Evolutionary conservation across 108 stramenopile species (phyloP), one percentile per base, ranked within the genome.

Genomic region (Chaetoceros tenuissimus): DNA sequence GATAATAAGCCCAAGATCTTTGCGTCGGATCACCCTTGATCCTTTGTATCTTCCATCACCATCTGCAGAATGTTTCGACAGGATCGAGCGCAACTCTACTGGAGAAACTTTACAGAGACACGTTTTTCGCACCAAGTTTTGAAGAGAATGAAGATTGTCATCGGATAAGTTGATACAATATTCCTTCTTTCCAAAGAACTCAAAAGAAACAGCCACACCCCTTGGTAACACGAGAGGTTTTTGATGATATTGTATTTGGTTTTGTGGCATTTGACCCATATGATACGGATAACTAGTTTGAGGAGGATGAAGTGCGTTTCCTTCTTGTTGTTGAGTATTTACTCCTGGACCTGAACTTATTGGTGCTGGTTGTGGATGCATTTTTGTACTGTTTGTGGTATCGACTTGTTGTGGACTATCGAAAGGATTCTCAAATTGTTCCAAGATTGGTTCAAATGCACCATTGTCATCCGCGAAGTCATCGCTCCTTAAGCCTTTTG

Each of bases 151-250:
- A 10, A 92, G 71, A 66, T 84, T 92, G 56, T 86, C 83, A 62
- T 92, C 90, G 0, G 90, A 70, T 45, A 92, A 80, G 53, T 81
- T 73, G 31, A 92, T 84, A 46, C 75, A 74, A 28, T 86, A 81
- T 1, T 73, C 68, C 2, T 66, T 34, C 29, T 71, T 62, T 24
- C 74, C 86, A 24, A 76, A 72, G 63, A 89, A 89, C 40, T 89
- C 87, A 66, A 89, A 89, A 17, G 87, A 83, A 3, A 88, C 71
- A 20, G 85, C 74, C 17, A 76, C 78, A 27, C 74, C 72, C 31
- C 66, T 59, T 69, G 64, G 51, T 43, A 66, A 53, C 46, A 78
- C 51, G 55, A 72, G 51, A 52, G 74, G 55, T 60, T 67, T 67
- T 45, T 64, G 44, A 19, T 31, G 58, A 21, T 24, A 27, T 28